phyloP scores from a whole-genome alignment of 2,329 filamentous ascomycete species.

The Verticillium longisporum region DNA sequence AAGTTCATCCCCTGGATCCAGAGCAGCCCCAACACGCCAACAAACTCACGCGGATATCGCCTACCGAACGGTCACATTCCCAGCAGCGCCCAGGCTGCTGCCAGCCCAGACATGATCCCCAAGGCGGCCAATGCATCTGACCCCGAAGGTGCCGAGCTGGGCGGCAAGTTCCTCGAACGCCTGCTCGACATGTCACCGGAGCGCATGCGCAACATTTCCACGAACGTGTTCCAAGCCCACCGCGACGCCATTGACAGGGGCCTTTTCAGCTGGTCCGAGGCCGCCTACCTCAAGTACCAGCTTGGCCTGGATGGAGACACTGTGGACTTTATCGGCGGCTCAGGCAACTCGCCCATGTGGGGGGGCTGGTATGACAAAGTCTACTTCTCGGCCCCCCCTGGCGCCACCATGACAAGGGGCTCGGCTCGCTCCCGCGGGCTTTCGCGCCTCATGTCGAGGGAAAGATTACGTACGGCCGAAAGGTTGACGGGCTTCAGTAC shows the following conservation, averaged over 20 bases:
- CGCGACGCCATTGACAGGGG: constrained; percentile 32
- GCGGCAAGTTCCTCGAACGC: constrained; percentile 26
- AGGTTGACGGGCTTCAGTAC: constrained; percentile 48
- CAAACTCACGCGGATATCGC: constrained; percentile 37
- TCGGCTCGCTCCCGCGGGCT: constrained; percentile 51
- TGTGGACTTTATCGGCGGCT: constrained; percentile 24
- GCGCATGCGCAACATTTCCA: constrained; percentile 26
- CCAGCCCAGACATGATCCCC: constrained; percentile 31
- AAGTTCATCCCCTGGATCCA: constrained; percentile 56
- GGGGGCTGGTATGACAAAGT: constrained; percentile 14
- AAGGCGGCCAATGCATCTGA: constrained; percentile 22
- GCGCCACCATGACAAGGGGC: constrained; percentile 17
- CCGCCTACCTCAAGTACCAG: constrained; percentile 51
- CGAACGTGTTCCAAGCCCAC: constrained; percentile 34
- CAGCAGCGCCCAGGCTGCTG: constrained; percentile 37
- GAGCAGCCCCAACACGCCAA: constrained; percentile 43
- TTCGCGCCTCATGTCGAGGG: constrained; percentile 55
- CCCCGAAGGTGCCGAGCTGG: constrained; percentile 21
- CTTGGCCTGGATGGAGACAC: constrained; percentile 44
- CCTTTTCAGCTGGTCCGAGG: constrained; percentile 59
- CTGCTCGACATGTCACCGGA: constrained; percentile 19
- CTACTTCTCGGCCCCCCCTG: constrained; percentile 14
- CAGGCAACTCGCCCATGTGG: constrained; percentile 13
- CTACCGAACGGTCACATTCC: constrained; percentile 46
- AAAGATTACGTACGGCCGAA: constrained; percentile 47